phyloP scores from a whole-genome alignment of 768 basidiomycete species.

The Filobasidium wieringae region DNA sequence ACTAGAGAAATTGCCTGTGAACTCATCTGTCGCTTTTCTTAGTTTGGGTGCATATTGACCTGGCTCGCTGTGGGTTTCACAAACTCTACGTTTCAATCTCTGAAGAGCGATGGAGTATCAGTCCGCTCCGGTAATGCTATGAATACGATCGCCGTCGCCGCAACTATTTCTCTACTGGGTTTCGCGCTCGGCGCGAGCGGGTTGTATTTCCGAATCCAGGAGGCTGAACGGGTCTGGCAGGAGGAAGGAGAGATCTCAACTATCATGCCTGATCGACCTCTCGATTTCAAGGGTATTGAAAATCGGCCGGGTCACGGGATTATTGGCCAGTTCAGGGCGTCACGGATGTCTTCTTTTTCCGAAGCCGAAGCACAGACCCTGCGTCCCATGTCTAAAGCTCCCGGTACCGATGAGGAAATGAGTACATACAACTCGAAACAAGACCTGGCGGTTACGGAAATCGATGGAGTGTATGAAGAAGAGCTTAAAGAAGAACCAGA shows the following conservation, averaged over 20 bases:
- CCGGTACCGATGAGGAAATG: too few species aligned
- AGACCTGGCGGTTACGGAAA: too few species aligned
- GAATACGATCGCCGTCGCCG: conserved; percentile 23
- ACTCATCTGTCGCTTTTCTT: background rate
- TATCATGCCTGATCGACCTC: background rate
- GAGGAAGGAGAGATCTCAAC: conserved; percentile 1
- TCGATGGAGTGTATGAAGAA: too few species aligned
- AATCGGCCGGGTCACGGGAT: conserved; percentile 6
- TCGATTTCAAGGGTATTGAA: background rate
- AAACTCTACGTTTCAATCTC: conserved; percentile 21
- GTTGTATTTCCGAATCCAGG: conserved; percentile 9
- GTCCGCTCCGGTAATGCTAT: conserved; percentile 32
- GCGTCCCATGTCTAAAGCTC: too few species aligned
- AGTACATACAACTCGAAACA: too few species aligned
- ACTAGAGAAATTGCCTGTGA: background rate
- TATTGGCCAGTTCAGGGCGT: conserved; percentile 14
- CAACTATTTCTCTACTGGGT: conserved; percentile 4
- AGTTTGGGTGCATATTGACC: conserved; percentile 33
- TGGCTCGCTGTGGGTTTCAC: conserved; percentile 35
- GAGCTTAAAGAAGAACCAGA: too few species aligned
- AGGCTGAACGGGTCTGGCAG: conserved; percentile 7
- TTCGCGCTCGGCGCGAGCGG: conserved; percentile 7
- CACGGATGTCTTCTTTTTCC: background rate
- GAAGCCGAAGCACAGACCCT: background rate
- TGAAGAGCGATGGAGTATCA: conserved; percentile 19